Conservation (phyloP, 2,329 filamentous ascomycete genomes). For the Hypomyces perniciosus region DNA sequence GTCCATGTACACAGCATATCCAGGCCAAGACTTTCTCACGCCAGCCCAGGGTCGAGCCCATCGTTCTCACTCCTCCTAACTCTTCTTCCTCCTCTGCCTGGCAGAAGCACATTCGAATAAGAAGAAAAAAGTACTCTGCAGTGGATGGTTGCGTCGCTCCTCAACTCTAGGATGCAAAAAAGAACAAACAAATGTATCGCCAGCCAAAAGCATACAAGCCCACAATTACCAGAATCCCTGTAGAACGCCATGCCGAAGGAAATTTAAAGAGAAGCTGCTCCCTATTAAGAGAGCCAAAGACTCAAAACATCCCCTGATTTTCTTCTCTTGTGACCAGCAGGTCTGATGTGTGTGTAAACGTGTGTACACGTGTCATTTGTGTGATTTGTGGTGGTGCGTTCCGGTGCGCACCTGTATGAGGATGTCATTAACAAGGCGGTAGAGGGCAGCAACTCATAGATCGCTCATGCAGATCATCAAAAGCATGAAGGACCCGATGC, state of each 20-base stretch:
- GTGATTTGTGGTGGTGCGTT: not conserved
- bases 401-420: slow-evolving; percentile 8
- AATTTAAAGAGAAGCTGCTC: slow-evolving; percentile 16
- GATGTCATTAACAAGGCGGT: slow-evolving; percentile 15
- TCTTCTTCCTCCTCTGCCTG: not conserved
- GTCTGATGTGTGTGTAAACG: slow-evolving; percentile 10
- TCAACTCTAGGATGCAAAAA: slow-evolving; percentile 25
- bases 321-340: slow-evolving; percentile 10
- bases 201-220: slow-evolving; percentile 18
- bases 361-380: slow-evolving; percentile 1
- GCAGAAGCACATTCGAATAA: slow-evolving; percentile 1
- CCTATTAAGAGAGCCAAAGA: slow-evolving; percentile 14
- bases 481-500: slow-evolving; percentile 25
- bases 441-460: slow-evolving; percentile 34
- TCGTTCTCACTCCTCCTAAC: slow-evolving; percentile 5
- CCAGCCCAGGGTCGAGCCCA: slow-evolving; percentile 7
- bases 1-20: slow-evolving; percentile 13
- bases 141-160: slow-evolving; percentile 23
- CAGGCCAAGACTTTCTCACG: slow-evolving; percentile 13
- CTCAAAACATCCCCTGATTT: slow-evolving; percentile 13
- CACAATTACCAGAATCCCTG: slow-evolving; percentile 16
- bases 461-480: slow-evolving; percentile 47
- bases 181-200: slow-evolving; percentile 20
- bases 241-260: slow-evolving; percentile 31
- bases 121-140: slow-evolving; percentile 16